Percentiles rank a stretch among this genome's conserved stretches.
These are phyloP conservation scores for Citrus unshiu DNA, from an alignment of 345 rosid genomes.

Conservation along the genomic window DNA sequence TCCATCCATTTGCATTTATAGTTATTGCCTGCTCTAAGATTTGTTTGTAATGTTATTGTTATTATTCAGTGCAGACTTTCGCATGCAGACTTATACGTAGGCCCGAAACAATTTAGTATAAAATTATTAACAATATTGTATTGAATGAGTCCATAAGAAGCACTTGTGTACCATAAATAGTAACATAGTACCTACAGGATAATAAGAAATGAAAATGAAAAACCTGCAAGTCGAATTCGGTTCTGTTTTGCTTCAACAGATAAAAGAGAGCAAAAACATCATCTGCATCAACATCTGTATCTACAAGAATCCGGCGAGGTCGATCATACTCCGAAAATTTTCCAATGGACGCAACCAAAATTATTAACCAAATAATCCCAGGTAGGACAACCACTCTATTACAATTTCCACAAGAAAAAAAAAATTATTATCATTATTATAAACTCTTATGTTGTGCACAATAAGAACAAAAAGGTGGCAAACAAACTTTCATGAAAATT, in stretches of 20 bases:
- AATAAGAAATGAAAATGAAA: not conserved
- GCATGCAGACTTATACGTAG: not conserved
- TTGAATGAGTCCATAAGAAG: not conserved
- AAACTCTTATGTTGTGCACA: no score
- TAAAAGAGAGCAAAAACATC: conserved; percentile 30
- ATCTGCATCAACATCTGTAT: conserved; percentile 26
- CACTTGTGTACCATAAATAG: not conserved
- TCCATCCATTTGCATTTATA: conserved; percentile 23
- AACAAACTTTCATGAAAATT: not conserved
- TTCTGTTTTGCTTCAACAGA: conserved; percentile 24
- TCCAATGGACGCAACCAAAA: not conserved
- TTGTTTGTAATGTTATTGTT: not conserved
- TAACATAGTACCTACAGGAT: not conserved
- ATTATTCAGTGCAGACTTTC: not conserved
- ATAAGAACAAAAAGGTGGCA: not conserved
- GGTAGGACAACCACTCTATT: not conserved
- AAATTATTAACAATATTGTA: not conserved
- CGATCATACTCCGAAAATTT: not conserved
- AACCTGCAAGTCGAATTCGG: conserved; percentile 12
- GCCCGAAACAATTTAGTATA: no score
- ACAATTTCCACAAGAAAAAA: not conserved
- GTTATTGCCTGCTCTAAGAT: conserved; percentile 21
- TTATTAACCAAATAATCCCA: not conserved
- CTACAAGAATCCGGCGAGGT: conserved; percentile 24
- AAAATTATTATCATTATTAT: no score